These are phyloP conservation scores for Zymoseptoria pseudotritici DNA, from an alignment of 2,329 filamentous ascomycete species.

Conservation along the genomic window DNA sequence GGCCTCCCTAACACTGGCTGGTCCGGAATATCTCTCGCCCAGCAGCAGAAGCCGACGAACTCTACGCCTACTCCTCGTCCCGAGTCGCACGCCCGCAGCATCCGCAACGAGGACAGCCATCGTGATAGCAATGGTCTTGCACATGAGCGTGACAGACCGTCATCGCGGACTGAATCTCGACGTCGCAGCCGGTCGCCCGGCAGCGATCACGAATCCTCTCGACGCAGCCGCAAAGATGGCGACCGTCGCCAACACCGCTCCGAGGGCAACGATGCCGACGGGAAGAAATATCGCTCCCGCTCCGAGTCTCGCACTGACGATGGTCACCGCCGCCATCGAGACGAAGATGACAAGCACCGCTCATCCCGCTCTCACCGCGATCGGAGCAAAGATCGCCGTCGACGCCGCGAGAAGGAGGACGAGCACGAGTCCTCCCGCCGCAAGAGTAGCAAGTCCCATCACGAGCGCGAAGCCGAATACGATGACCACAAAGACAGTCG, in stretches of 20 bases:
- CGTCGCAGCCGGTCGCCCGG: constrained; percentile 47
- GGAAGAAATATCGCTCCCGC: constrained; percentile 49
- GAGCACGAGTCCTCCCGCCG: constrained; percentile 25
- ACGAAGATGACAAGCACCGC: constrained; percentile 33
- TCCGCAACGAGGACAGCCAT: not conserved
- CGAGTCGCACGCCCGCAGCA: constrained; percentile 7
- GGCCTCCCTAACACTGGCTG: constrained; percentile 76
- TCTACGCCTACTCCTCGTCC: constrained; percentile 10
- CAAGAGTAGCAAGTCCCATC: constrained; percentile 31
- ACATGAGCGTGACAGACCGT: constrained; percentile 9
- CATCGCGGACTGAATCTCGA: constrained; percentile 32
- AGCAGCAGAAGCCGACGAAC: constrained; percentile 5
- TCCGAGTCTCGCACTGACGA: constrained; percentile 58
- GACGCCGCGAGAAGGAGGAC: constrained; percentile 24
- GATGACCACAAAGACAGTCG: constrained; percentile 20
- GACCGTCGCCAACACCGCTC: constrained; percentile 37
- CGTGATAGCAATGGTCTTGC: constrained; percentile 2
- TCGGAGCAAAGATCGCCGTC: constrained; percentile 37
- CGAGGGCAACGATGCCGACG: constrained; percentile 36
- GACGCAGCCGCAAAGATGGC: constrained; percentile 22
- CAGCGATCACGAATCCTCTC: constrained; percentile 27
- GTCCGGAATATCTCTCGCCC: constrained; percentile 48
- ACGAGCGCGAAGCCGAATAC: constrained; percentile 27
- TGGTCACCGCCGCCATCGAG: constrained; percentile 50
- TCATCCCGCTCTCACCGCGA: constrained; percentile 42